Evolutionary conservation across 306 rosid species (phyloP).

Genomic region (Quercus alba): DNA sequence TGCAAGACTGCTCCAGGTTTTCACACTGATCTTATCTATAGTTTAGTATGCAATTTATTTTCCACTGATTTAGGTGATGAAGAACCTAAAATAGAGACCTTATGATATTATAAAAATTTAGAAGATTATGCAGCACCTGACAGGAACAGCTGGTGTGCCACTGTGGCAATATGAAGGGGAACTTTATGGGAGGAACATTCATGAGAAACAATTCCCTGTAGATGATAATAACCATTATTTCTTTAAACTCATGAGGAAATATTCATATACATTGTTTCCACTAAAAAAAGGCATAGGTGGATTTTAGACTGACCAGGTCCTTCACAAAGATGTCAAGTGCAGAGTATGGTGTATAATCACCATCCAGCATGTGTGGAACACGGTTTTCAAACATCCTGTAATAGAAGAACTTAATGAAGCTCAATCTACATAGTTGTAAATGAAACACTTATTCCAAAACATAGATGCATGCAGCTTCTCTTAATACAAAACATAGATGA

Average conservation of each 20-base stretch:
- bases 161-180: constrained; percentile 73
- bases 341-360: constrained; percentile 91
- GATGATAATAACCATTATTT: constrained; percentile 23
- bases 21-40: neutral
- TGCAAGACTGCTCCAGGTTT: neutral
- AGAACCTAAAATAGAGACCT: constrained; percentile 10
- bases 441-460: neutral
- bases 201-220: constrained; percentile 83
- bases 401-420: constrained; percentile 17
- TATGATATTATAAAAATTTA: constrained; percentile 13
- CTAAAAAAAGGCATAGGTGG: constrained; percentile 12
- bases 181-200: constrained; percentile 71
- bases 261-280: constrained; percentile 8
- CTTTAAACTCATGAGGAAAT: constrained; percentile 8
- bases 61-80: neutral
- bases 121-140: constrained; percentile 55
- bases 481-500: neutral
- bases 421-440: neutral
- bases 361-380: constrained; percentile 89
- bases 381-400: constrained; percentile 95
- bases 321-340: constrained; percentile 96
- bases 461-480: neutral
- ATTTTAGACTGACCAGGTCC: constrained; percentile 67
- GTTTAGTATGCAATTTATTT: neutral
- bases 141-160: constrained; percentile 79